These are phyloP conservation scores for Tricholoma terreum DNA, from an alignment of 768 basidiomycete species.

Conservation along the genomic window DNA sequence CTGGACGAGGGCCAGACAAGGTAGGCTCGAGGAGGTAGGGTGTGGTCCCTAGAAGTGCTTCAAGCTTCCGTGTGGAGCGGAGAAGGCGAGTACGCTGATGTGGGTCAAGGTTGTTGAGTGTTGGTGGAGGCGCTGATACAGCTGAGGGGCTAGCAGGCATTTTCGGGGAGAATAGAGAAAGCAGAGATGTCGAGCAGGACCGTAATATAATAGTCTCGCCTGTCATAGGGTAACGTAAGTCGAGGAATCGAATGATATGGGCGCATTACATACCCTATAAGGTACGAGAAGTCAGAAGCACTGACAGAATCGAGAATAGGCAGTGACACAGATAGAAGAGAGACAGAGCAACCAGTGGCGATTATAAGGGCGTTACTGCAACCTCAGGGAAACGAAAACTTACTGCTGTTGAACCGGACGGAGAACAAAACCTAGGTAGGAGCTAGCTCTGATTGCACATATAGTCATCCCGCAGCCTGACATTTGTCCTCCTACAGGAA, in stretches of 20 bases:
- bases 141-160: neutral
- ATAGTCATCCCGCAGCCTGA: no score
- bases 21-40: constrained; percentile 32
- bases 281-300: neutral
- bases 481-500: no score
- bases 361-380: neutral
- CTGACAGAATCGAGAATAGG: neutral
- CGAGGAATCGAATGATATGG: neutral
- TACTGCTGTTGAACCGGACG: neutral
- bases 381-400: neutral
- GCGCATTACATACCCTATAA: neutral
- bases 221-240: neutral
- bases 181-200: neutral
- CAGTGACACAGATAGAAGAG: neutral
- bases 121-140: constrained; percentile 37
- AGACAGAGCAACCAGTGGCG: neutral
- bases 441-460: no score
- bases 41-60: constrained; percentile 47
- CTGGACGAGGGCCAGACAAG: neutral
- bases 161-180: neutral
- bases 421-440: neutral
- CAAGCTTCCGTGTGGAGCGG: constrained; percentile 56
- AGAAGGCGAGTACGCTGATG: constrained; percentile 52
- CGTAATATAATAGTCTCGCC: neutral
- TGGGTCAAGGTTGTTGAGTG: constrained; percentile 44